Conservation (phyloP, 768 basidiomycete species). For the Naematelia aurantialba region DNA sequence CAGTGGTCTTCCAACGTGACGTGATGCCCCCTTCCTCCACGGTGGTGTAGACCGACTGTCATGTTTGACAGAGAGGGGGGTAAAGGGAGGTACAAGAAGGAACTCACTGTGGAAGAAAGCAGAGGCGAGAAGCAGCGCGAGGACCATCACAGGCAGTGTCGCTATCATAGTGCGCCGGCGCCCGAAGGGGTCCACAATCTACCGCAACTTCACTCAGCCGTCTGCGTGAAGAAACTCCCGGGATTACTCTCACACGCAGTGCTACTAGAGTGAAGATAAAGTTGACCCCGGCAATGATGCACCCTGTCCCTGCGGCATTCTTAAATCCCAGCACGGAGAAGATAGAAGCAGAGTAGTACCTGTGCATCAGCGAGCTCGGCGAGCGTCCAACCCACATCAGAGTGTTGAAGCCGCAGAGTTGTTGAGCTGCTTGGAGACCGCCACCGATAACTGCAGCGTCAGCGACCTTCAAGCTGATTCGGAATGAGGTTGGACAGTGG, state of each 20-base stretch:
- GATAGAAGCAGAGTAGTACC: constrained; percentile 65
- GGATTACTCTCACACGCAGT: constrained; percentile 46
- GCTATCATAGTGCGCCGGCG: constrained; percentile 66
- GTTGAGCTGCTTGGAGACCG: constrained; percentile 78
- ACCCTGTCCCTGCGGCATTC: constrained; percentile 74
- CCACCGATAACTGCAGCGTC: constrained; percentile 62
- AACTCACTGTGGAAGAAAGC: constrained; percentile 67
- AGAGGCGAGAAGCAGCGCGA: constrained; percentile 63
- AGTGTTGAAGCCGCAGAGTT: constrained; percentile 79
- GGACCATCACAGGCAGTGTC: constrained; percentile 69
- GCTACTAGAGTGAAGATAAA: constrained; percentile 74
- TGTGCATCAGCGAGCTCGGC: constrained; percentile 4
- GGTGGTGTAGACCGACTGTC: too few relatives aligned
- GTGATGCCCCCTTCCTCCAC: too few relatives aligned
- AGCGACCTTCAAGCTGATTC: too few relatives aligned
- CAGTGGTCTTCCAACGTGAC: neutral
- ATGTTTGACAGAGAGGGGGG: too few relatives aligned
- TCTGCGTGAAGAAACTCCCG: neutral
- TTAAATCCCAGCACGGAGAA: constrained; percentile 77
- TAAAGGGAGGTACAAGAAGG: too few relatives aligned
- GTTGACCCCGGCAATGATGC: constrained; percentile 73
- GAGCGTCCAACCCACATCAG: constrained; percentile 50
- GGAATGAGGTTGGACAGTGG: too few relatives aligned
- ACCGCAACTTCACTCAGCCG: constrained; percentile 49
- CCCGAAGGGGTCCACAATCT: constrained; percentile 66